These are phyloP conservation scores for Phyllosticta citribraziliensis DNA, from an alignment of 2,329 filamentous ascomycete species.

Conservation along the genomic window DNA sequence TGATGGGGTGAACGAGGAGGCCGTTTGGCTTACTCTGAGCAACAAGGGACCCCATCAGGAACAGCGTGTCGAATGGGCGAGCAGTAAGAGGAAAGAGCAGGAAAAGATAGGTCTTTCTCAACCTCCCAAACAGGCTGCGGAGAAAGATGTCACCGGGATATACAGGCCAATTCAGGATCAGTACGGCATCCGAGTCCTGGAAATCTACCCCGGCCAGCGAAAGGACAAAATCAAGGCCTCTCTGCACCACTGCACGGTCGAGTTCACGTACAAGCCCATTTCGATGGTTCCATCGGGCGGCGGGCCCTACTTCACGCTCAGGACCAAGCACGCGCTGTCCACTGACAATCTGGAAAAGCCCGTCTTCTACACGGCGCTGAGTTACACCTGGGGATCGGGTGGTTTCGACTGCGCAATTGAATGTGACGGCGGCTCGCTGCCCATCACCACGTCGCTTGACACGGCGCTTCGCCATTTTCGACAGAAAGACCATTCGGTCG, in stretches of 20 bases:
- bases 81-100: no score
- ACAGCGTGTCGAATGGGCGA: no score
- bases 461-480: not conserved
- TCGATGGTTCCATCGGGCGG: not conserved
- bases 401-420: constrained; percentile 13
- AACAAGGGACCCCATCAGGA: no score
- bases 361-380: constrained; percentile 19
- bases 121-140: no score
- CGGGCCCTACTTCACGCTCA: constrained; percentile 2
- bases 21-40: no score
- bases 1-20: no score
- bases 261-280: constrained; percentile 14
- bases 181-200: constrained; percentile 17
- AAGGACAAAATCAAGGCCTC: constrained; percentile 11
- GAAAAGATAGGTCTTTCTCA: no score
- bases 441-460: not conserved
- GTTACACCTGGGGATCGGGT: constrained; percentile 18
- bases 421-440: constrained; percentile 3
- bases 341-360: constrained; percentile 7
- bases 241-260: constrained; percentile 16
- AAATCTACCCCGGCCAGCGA: constrained; percentile 13
- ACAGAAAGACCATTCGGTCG: not conserved
- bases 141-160: no score
- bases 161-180: not conserved
- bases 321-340: constrained; percentile 17